Conservation (phyloP, 2,329 filamentous ascomycete species). For the Neofusicoccum sp. region DNA sequence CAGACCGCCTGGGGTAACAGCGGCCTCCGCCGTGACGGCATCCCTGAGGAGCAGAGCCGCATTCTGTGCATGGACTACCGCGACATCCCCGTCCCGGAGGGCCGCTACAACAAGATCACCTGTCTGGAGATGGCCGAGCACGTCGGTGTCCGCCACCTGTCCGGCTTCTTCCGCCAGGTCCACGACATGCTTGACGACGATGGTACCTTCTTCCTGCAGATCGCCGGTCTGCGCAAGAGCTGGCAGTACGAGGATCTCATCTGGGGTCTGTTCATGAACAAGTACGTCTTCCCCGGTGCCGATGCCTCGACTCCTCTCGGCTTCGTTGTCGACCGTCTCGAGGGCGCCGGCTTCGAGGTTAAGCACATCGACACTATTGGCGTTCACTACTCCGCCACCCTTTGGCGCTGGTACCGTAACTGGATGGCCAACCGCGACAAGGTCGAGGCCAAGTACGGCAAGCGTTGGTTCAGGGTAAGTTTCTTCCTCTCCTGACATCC, state of each 20-base stretch:
- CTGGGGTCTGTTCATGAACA: constrained; percentile 99
- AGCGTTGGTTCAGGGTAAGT: constrained; percentile 89
- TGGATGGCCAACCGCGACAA: constrained; percentile 94
- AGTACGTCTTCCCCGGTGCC: constrained; percentile 96
- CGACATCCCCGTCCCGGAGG: constrained; percentile 79
- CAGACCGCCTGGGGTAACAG: constrained; percentile 97
- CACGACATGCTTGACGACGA: constrained; percentile 97
- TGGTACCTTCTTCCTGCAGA: constrained; percentile 93
- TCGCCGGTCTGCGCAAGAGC: constrained; percentile 86
- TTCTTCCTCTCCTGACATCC: constrained; percentile 19
- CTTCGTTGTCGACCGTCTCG: constrained; percentile 81
- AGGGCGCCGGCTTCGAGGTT: constrained; percentile 86
- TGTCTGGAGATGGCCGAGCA: constrained; percentile 99
- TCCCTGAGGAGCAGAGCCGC: constrained; percentile 84
- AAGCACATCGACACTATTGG: constrained; percentile 92
- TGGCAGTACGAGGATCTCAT: constrained; percentile 99
- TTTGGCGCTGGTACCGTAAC: constrained; percentile 99
- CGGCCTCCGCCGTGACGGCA: constrained; percentile 78
- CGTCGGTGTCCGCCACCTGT: constrained; percentile 90
- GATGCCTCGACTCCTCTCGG: constrained; percentile 93
- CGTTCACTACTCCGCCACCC: constrained; percentile 93
- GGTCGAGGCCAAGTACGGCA: constrained; percentile 92
- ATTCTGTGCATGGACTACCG: constrained; percentile 98
- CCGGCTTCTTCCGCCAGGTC: constrained; percentile 79
- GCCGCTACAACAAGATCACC: constrained; percentile 90